These are phyloP conservation scores for Lumnitzera littorea DNA, from an alignment of 345 rosid species.

Conservation along the genomic window DNA sequence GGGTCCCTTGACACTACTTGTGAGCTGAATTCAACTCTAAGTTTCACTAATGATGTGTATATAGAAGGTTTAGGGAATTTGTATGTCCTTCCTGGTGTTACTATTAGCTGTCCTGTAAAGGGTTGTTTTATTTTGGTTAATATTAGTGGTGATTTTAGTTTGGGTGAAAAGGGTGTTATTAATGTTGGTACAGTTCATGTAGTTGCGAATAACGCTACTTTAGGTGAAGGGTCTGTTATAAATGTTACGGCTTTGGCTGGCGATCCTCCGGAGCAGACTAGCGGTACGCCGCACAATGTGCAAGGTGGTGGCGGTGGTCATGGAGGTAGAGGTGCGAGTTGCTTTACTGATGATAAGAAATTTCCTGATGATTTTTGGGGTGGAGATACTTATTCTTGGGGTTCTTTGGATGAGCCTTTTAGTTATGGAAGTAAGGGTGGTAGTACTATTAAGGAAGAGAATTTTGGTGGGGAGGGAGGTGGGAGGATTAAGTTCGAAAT, in stretches of 20 bases:
- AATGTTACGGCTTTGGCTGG: conserved; percentile 52
- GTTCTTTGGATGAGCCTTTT: conserved; percentile 48
- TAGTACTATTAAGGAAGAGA: conserved; percentile 47
- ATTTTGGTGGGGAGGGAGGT: conserved; percentile 63
- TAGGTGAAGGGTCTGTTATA: conserved; percentile 30
- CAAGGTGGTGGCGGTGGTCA: conserved; percentile 67
- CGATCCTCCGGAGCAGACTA: conserved; percentile 53
- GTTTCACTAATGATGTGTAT: conserved; percentile 36
- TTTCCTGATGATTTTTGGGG: conserved; percentile 76
- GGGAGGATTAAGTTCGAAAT: conserved; percentile 47
- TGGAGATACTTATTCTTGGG: conserved; percentile 69
- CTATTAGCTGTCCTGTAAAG: conserved; percentile 27
- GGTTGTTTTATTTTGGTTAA: conserved; percentile 50
- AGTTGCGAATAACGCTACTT: conserved; percentile 33
- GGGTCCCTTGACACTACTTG: conserved; percentile 52
- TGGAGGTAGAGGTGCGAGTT: conserved; percentile 68
- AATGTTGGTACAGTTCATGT: conserved; percentile 35
- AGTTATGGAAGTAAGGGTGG: conserved; percentile 75
- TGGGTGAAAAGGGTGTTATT: conserved; percentile 25
- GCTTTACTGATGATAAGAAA: conserved; percentile 46
- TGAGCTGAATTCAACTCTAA: conserved; percentile 34
- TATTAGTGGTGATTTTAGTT: conserved; percentile 33
- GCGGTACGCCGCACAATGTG: conserved; percentile 49
- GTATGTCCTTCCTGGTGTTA: conserved; percentile 30
- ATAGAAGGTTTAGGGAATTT: conserved; percentile 48